Percentiles rank a stretch among this genome's conserved stretches.
phyloP scores from a whole-genome alignment of 23 red algal genomes.

The Gracilaria vermiculophylla region DNA sequence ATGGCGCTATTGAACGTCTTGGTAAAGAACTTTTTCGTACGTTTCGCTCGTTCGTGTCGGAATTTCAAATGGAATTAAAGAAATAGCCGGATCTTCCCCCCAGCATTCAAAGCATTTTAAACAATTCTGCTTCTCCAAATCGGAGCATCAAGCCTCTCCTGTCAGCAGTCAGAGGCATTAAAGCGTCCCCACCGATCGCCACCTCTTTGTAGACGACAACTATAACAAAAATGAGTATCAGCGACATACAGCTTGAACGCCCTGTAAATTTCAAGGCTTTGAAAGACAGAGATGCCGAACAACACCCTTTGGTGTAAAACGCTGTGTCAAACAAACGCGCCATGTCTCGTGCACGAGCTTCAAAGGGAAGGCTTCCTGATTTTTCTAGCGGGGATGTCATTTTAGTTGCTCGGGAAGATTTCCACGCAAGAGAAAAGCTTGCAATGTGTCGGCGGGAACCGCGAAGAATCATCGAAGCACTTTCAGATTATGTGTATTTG shows the following conservation, averaged over 20 bases:
- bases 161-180: not conserved
- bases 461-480: not conserved
- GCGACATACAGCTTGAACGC: not conserved
- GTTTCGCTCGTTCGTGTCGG: not conserved
- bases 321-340: not conserved
- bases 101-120: not conserved
- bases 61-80: not conserved
- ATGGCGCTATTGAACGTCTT: not conserved
- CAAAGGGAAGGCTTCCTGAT: not conserved
- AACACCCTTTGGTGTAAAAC: not conserved
- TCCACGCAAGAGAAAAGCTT: not conserved
- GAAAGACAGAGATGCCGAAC: not conserved
- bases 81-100: not conserved
- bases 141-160: not conserved
- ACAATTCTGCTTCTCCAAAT: not conserved
- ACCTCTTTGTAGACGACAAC: not conserved
- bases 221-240: not conserved
- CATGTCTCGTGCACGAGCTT: not conserved
- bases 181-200: not conserved
- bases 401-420: not conserved
- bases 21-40: not conserved
- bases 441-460: not conserved
- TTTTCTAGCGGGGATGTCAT: not conserved
- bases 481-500: not conserved
- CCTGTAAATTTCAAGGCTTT: not conserved